phyloP scores from a whole-genome alignment of 805 yeast genomes.

The Kluyveromyces starmeri region DNA sequence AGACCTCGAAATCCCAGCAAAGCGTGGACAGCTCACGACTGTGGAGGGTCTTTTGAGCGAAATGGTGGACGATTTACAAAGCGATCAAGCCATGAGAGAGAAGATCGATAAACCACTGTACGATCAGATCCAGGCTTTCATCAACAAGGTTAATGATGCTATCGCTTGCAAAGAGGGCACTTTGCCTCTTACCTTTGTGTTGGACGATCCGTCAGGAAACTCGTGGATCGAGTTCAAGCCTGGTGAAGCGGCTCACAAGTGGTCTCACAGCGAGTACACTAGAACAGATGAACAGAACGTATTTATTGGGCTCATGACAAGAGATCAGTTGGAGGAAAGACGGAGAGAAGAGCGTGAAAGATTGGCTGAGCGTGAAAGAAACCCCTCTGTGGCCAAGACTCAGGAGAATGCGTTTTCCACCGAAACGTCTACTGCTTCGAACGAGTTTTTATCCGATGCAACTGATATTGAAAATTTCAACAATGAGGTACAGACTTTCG shows the following conservation, averaged over 20 bases:
- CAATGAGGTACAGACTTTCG: constrained; percentile 89
- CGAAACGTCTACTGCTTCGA: constrained; percentile 34
- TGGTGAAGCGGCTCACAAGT: constrained; percentile 80
- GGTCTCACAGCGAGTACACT: constrained; percentile 75
- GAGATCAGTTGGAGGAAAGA: constrained; percentile 41
- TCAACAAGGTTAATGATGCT: constrained; percentile 48
- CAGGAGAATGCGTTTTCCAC: constrained; percentile 10
- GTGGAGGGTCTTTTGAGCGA: constrained; percentile 83
- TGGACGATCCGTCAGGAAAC: constrained; percentile 95
- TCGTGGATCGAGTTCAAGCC: constrained; percentile 91
- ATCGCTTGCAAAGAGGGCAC: constrained; percentile 59
- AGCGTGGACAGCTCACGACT: constrained; percentile 86
- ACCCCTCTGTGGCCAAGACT: constrained; percentile 18
- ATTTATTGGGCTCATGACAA: constrained; percentile 66
- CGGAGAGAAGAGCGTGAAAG: constrained; percentile 27
- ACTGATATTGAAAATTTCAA: constrained; percentile 76
- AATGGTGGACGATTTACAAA: constrained; percentile 69
- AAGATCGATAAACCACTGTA: constrained; percentile 64
- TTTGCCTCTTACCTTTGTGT: constrained; percentile 65
- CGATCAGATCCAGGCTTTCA: constrained; percentile 64
- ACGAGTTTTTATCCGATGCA: constrained; percentile 59
- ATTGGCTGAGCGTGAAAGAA: constrained; percentile 31
- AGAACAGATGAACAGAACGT: constrained; percentile 87
- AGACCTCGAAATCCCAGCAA: constrained; percentile 92
- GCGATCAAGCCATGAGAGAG: constrained; percentile 77